These are phyloP conservation scores for Epichloe typhina DNA, from an alignment of 2,329 filamentous ascomycete species.

Conservation along the genomic window DNA sequence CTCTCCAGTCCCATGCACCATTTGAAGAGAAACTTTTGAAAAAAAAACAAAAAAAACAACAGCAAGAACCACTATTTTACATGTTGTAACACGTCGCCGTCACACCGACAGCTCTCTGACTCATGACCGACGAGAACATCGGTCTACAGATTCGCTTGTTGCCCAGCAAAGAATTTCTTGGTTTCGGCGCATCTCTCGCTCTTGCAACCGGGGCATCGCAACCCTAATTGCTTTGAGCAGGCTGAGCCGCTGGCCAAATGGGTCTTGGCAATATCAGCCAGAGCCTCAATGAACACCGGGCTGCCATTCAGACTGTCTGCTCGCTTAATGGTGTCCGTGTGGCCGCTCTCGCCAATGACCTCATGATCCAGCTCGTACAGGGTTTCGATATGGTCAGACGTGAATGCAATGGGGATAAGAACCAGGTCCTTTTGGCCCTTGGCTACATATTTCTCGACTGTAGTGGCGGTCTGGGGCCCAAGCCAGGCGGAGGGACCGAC, in stretches of 20 bases:
- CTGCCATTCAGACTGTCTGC: constrained; percentile 87
- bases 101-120: constrained; percentile 4
- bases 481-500: constrained; percentile 93
- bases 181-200: constrained; percentile 77
- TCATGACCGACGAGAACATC: constrained; percentile 1
- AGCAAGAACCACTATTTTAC: background rate
- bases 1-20: background rate
- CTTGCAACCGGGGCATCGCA: constrained; percentile 87
- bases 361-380: constrained; percentile 89
- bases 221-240: constrained; percentile 73
- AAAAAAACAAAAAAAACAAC: background rate
- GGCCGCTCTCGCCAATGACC: constrained; percentile 77
- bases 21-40: background rate
- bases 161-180: constrained; percentile 50
- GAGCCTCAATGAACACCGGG: constrained; percentile 75
- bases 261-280: constrained; percentile 73
- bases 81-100: background rate
- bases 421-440: constrained; percentile 87
- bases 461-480: constrained; percentile 80
- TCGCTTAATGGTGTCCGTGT: constrained; percentile 70
- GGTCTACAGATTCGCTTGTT: constrained; percentile 17
- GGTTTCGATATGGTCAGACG: constrained; percentile 97
- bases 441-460: constrained; percentile 77
- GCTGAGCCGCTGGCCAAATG: constrained; percentile 58
- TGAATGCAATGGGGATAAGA: constrained; percentile 91